A percentile compares a stretch with the other conserved stretches of the same genome.
phyloP scores from a whole-genome alignment of 1,139 yeast genomes.

The Lodderomyces theae region DNA sequence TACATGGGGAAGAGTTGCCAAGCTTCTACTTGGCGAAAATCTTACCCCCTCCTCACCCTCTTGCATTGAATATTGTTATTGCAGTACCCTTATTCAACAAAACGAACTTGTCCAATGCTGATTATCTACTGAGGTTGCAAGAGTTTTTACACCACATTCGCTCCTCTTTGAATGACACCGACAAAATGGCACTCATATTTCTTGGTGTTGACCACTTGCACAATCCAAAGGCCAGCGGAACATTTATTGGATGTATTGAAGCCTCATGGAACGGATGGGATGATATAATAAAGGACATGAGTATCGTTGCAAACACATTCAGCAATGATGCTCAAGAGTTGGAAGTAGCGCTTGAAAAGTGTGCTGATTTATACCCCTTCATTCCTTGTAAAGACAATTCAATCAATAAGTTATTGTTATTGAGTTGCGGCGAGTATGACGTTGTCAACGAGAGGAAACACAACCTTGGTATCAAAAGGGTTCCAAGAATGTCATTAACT shows the following conservation, averaged over 20 bases:
- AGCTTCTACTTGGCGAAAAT: constrained; percentile 32
- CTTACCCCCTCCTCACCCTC: constrained; percentile 36
- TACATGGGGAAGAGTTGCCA: constrained; percentile 38
- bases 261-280: constrained; percentile 61
- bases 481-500: constrained; percentile 22
- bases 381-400: constrained; percentile 19
- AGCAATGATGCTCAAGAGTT: constrained; percentile 26
- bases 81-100: constrained; percentile 44
- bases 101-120: constrained; percentile 27
- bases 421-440: constrained; percentile 16
- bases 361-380: constrained; percentile 31
- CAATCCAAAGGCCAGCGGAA: constrained; percentile 36
- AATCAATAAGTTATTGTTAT: constrained; percentile 28
- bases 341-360: constrained; percentile 27
- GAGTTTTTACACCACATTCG: constrained; percentile 26
- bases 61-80: constrained; percentile 48
- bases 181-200: constrained; percentile 53
- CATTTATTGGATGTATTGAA: constrained; percentile 53
- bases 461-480: constrained; percentile 4
- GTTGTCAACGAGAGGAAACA: constrained; percentile 1
- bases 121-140: constrained; percentile 30
- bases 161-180: constrained; percentile 35
- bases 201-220: constrained; percentile 47
- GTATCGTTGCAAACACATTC: constrained; percentile 28
- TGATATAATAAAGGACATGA: constrained; percentile 40